Percentiles rank a stretch among this genome's conserved stretches.
phyloP scores from a whole-genome alignment of 2,329 filamentous ascomycete genomes.

The Madurella fahalii region DNA sequence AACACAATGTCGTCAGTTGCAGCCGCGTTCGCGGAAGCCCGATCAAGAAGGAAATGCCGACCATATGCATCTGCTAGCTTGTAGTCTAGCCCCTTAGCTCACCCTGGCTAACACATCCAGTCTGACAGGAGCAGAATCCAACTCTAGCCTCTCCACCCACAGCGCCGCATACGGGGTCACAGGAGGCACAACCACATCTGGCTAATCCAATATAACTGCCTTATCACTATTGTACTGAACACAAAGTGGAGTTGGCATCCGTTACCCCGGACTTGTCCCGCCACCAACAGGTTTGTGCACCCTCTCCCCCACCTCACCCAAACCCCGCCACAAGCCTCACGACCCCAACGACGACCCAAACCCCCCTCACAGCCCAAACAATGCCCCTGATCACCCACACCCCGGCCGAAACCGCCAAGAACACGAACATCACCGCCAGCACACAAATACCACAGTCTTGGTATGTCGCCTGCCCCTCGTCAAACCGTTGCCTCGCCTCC shows the following conservation, averaged over 20 bases:
- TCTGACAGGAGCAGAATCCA: too few species aligned
- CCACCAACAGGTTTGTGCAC: not conserved
- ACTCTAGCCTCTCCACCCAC: too few species aligned
- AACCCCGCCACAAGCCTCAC: slow-evolving; percentile 16
- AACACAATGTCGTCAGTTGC: not conserved
- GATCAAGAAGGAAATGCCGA: not conserved
- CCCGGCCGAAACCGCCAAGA: slow-evolving; percentile 18
- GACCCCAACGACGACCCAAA: slow-evolving; percentile 12
- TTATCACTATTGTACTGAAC: not conserved
- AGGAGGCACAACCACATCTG: too few species aligned
- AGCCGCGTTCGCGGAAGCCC: not conserved
- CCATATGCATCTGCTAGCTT: not conserved
- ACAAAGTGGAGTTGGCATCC: not conserved
- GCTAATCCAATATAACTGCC: too few species aligned
- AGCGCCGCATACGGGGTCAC: too few species aligned
- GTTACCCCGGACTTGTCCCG: not conserved
- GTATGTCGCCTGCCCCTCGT: slow-evolving; percentile 24
- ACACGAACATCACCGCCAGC: slow-evolving; percentile 29
- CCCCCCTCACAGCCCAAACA: slow-evolving; percentile 12
- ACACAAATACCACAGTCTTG: slow-evolving; percentile 27
- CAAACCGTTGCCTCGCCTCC: slow-evolving; percentile 30
- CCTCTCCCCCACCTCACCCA: not conserved
- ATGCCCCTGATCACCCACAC: slow-evolving; percentile 26
- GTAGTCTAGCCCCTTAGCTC: too few species aligned
- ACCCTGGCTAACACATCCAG: too few species aligned